Base-by-base conservation (phyloP, 371 early-diverging fungal genomes). In the Apophysomyces ossiformis region DNA sequence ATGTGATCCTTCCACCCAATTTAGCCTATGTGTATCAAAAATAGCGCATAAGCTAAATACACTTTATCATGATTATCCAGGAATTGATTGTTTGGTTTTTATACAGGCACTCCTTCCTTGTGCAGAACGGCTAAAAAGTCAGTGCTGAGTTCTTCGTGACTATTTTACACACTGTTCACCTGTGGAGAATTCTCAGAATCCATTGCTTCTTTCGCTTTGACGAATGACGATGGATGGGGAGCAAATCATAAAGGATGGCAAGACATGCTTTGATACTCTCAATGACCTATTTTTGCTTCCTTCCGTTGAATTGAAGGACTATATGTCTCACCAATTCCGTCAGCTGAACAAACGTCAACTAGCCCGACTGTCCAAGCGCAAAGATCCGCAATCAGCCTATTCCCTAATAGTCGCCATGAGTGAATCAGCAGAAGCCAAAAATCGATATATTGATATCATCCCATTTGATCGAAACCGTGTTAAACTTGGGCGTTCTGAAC, bases 391-490 rank as follows among this genome's bases (percentile, higher is more conserved):
- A n/a, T 47, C 67, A 1, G 54, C 43, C 18, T 68, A 58, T 18
- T 59, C 57, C 13, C 37, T 66, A 36, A 36, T 61, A 13, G 59
- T 57, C 9, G 69, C 69, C 16, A 37, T 56, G 13, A 60, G 65
- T 45, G 61, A 60, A 35, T 64, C 45, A 35, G 69, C 43, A 7
- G 61, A 61, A 37, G 50, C 18, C n/a, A 64, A 61, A 21, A 86
- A 86, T 58, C 69, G 86, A 58, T 86, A 86, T 67, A 72, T 59
- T 36, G 74, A 86, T 66, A 83, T 90, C 32, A 65, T 89, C 50
- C 90, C 90, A 21, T 90, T 75, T 69, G 75, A 89, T 69, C 60
- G 70, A 63, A 87, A 76, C 57, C 81, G 89, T 39, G 83, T 90
- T 12, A 56, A 63, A 39, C 63, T 85, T 12, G 56, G 15, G n/a